phyloP scores from a whole-genome alignment of 1,284 basidiomycete species.

The Sanghuangporus baumii region DNA sequence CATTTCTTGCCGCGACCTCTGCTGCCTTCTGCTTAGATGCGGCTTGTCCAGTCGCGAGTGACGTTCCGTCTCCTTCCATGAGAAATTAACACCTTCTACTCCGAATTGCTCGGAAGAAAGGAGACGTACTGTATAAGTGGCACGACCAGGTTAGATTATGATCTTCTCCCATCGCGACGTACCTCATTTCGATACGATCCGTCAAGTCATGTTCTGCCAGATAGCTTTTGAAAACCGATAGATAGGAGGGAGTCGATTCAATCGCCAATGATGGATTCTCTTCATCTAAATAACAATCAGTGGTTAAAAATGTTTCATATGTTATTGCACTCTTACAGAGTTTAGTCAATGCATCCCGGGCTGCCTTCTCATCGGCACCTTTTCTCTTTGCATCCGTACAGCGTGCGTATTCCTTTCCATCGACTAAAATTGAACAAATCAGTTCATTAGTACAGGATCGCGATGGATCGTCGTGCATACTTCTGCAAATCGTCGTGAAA shows the following conservation, averaged over 20 bases:
- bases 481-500: not conserved
- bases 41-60: not conserved
- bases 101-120: too few relatives aligned
- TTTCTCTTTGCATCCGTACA: not conserved
- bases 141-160: constrained; percentile 4
- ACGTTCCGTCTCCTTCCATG: not conserved
- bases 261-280: not conserved
- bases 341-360: not conserved
- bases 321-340: not conserved
- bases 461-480: not conserved
- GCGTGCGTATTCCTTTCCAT: constrained; percentile 1
- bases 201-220: not conserved
- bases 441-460: not conserved
- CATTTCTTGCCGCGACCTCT: constrained; percentile 4
- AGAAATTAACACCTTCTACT: not conserved
- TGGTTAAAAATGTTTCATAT: not conserved
- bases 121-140: not conserved
- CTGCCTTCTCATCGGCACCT: constrained; percentile 4
- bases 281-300: not conserved
- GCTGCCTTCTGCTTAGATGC: not conserved
- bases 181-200: not conserved
- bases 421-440: not conserved
- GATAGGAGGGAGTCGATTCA: not conserved
- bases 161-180: not conserved
- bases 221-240: constrained; percentile 7